phyloP scores from a whole-genome alignment of 1,284 basidiomycete genomes.

The Cutaneotrichosporon sp. region DNA sequence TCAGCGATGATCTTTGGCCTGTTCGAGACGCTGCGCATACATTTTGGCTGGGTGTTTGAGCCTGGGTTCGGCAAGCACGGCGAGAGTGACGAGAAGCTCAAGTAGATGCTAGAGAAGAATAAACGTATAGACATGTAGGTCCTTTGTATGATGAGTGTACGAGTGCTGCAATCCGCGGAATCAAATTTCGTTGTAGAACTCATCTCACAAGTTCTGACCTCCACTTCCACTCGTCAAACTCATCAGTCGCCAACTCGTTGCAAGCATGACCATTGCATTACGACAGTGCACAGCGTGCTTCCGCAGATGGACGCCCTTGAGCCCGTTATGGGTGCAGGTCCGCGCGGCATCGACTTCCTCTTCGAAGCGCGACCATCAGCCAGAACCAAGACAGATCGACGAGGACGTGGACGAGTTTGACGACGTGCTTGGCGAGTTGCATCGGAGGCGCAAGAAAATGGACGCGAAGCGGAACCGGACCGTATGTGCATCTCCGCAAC shows the following conservation, averaged over 20 bases:
- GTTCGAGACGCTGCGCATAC: slow-evolving; percentile 67
- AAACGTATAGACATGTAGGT: not conserved
- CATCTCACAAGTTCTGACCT: too few species aligned
- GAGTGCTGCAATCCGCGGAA: not conserved
- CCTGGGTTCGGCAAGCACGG: not conserved
- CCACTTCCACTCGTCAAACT: too few species aligned
- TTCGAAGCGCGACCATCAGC: slow-evolving; percentile 5
- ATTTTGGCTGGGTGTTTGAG: slow-evolving; percentile 42
- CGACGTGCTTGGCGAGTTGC: slow-evolving; percentile 39
- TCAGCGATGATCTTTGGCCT: slow-evolving; percentile 89
- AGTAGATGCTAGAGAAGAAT: not conserved
- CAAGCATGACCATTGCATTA: not conserved
- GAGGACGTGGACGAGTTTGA: slow-evolving; percentile 32
- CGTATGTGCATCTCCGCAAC: slow-evolving; percentile 24
- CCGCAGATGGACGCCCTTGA: not conserved
- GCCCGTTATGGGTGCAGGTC: not conserved
- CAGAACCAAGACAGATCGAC: slow-evolving; percentile 17
- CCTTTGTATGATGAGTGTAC: too few species aligned
- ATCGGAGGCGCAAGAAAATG: slow-evolving; percentile 41
- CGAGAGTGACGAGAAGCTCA: not conserved
- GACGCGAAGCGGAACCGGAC: slow-evolving; percentile 48
- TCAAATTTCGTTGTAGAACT: not conserved
- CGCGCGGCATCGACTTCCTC: slow-evolving; percentile 6
- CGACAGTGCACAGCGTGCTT: not conserved
- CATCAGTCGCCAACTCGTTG: not conserved